Percentiles rank a stretch among this genome's conserved stretches.
These are phyloP conservation scores for Pseudisothecium myosuroides DNA, from an alignment of 225 moss, liverwort and hornwort genomes.

Conservation along the genomic window DNA sequence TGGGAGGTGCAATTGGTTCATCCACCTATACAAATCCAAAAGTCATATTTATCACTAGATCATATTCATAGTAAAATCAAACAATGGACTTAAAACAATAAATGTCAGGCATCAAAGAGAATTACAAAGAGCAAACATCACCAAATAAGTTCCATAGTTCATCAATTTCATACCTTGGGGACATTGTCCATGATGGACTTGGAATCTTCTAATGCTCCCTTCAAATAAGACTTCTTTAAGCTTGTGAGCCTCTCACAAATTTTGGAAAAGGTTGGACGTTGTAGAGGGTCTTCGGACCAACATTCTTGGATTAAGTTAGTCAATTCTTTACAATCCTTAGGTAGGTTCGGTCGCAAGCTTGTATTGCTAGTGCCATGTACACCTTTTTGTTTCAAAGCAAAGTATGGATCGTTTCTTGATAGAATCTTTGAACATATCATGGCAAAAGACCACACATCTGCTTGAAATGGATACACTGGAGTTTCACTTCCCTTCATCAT, in stretches of 20 bases:
- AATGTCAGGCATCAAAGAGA: too few species aligned
- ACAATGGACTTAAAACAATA: accelerated
- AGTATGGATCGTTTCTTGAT: neutral
- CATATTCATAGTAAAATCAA: neutral
- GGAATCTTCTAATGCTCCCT: neutral
- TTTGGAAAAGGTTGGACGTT: neutral
- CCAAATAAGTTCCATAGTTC: accelerated
- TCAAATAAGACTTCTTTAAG: neutral
- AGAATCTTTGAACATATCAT: neutral
- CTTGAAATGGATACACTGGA: neutral
- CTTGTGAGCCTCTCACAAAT: neutral
- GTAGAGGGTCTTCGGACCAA: neutral
- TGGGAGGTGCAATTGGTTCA: neutral
- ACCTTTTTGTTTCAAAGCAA: neutral
- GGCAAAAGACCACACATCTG: neutral
- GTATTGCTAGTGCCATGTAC: accelerated
- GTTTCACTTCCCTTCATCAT: neutral
- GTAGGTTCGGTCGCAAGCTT: neutral
- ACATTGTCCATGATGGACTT: accelerated
- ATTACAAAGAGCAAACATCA: too few species aligned
- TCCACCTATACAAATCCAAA: neutral
- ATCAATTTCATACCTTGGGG: accelerated
- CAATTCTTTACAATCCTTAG: neutral
- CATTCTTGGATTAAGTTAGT: neutral
- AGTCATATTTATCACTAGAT: accelerated